Evolutionary conservation across 495 filamentous ascomycete genomes (phyloP).

Genomic region (Lichina pygmaea): DNA sequence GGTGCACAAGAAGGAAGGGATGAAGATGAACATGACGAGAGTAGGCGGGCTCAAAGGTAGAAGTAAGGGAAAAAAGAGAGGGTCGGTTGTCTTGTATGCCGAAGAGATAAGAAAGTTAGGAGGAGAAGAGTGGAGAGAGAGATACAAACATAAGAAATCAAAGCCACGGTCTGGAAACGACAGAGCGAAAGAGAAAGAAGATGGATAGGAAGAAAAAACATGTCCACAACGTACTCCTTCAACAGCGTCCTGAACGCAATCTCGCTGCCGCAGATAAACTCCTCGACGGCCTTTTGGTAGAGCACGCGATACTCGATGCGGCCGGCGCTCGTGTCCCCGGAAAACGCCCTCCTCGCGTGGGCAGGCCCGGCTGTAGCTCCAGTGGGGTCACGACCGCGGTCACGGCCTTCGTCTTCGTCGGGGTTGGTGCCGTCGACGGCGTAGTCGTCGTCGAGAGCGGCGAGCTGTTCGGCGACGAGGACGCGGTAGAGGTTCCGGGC

Average conservation of each 20-base stretch:
- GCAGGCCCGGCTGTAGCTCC: neutral
- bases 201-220: neutral
- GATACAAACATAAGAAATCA: neutral
- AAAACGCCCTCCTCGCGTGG: too few relatives aligned
- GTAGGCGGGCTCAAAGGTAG: too few relatives aligned
- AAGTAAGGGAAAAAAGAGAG: too few relatives aligned
- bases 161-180: neutral
- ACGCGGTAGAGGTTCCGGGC: conserved; percentile 65
- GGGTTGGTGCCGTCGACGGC: neutral
- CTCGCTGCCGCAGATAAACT: conserved; percentile 90
- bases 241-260: conserved; percentile 80
- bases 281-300: conserved; percentile 85
- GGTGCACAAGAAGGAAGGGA: too few relatives aligned
- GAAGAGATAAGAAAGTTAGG: conserved; percentile 6
- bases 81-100: too few relatives aligned
- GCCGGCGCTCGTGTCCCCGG: neutral
- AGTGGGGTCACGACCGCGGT: neutral
- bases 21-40: too few relatives aligned
- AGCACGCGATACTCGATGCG: conserved; percentile 72
- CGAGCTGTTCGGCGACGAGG: conserved; percentile 57
- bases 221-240: conserved; percentile 40
- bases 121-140: too few relatives aligned
- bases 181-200: neutral
- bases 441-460: neutral
- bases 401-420: neutral